These are phyloP conservation scores for Euphorbia pulcherrima DNA, from an alignment of 345 rosid species.

Conservation along the genomic window DNA sequence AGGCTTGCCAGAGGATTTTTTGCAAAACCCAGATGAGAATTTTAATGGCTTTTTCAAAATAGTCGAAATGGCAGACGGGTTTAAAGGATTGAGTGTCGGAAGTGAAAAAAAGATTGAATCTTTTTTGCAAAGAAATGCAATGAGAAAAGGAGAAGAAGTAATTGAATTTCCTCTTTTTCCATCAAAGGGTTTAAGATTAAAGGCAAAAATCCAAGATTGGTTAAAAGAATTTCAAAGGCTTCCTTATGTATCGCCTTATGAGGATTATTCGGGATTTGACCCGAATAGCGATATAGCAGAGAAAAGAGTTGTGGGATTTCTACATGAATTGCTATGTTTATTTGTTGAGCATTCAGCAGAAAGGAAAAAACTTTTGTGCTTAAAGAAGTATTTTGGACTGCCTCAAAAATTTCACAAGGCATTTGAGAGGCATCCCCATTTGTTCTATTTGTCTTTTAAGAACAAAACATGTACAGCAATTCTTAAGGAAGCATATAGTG, in stretches of 20 bases:
- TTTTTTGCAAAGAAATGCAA: slow-evolving; percentile 56
- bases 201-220: slow-evolving; percentile 67
- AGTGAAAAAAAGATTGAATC: slow-evolving; percentile 37
- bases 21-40: slow-evolving; percentile 35
- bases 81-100: slow-evolving; percentile 56
- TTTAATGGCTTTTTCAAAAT: slow-evolving; percentile 49
- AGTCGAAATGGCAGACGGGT: slow-evolving; percentile 70
- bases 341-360: slow-evolving; percentile 84
- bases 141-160: slow-evolving; percentile 44
- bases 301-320: slow-evolving; percentile 80
- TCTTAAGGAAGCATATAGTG: slow-evolving; percentile 70
- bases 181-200: slow-evolving; percentile 70
- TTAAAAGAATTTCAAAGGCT: slow-evolving; percentile 58
- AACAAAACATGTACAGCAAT: slow-evolving; percentile 71
- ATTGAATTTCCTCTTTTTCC: slow-evolving; percentile 76
- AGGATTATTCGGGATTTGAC: slow-evolving; percentile 60
- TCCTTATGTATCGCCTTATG: slow-evolving; percentile 79
- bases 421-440: slow-evolving; percentile 80
- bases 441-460: slow-evolving; percentile 69
- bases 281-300: slow-evolving; percentile 66
- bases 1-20: slow-evolving; percentile 65
- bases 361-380: slow-evolving; percentile 68
- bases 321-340: slow-evolving; percentile 72
- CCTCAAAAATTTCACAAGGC: slow-evolving; percentile 65
- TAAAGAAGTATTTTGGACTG: slow-evolving; percentile 67